Evolutionary conservation across 2,329 filamentous ascomycete genomes (phyloP), one percentile per base, ranked within the genome.

Genomic region (Pseudocercospora fuligena): DNA sequence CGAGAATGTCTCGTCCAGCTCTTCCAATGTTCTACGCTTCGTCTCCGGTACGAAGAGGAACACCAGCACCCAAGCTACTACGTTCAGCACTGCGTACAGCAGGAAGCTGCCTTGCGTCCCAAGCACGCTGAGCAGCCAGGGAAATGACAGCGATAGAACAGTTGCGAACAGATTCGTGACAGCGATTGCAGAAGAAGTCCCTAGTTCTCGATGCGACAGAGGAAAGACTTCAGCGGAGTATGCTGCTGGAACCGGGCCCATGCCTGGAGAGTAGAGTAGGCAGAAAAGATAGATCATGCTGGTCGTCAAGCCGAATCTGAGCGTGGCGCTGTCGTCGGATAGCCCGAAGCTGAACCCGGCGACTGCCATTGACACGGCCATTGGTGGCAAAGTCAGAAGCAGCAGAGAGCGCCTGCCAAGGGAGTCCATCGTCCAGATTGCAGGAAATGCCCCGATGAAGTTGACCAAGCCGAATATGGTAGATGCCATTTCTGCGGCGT

Each of bases 31-130:
- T n/a, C 78, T 73, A 67, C 81, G 80, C 72, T 83, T 83, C 58
- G 81, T 83, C 69, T 83, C 82, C 21, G 80, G 80, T 43, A 83
- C 72, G 54, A 75, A 86, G 62, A 79, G 81, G 68, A 78, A 80
- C 75, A 76, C 83, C 77, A 75, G 67, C 31, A 85, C 51, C 81
- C 83, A 87, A 14, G 84, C 85, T 40, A 87, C 80, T 11, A 86
- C 67, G 73, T 86, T 87, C 80, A 85, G 85, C 0, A 78, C 82
- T 0, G 85, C 86, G 71, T 88, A 88, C 80, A 84, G 87, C 3
- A 81, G 80, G 68, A 88, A 73, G 47, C 87, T 86, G 11, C 85
- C 85, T 5, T 82, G 81, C 1, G 84, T 80, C 11, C 79, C 84
- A 78, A 87, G 81, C 7, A 79, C 82, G 9, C 65, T 70, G 19